Evolutionary conservation across 177 flowering plant genomes (phyloP), one percentile per base, ranked within the genome.

Genomic region (Vitis hybrid): DNA sequence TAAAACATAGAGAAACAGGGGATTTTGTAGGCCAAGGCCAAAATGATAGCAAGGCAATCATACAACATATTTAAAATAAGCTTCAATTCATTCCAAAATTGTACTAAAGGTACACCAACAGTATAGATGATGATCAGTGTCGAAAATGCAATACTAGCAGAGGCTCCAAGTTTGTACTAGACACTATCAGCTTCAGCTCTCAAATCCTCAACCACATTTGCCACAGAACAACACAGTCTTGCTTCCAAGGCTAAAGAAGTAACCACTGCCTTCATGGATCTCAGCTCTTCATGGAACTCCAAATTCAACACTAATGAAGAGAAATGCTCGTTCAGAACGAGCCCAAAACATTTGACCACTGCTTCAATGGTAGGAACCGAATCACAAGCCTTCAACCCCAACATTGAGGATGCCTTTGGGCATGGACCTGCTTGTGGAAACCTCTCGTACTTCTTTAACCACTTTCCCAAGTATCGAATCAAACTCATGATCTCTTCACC

Each of bases 361-460:
- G 77, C 71, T 64, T 85, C 92, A 63, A 93, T 81, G 3, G 77
- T 79, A 11, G 98, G 99, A 48, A 96, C 87, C 91, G 87, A 92
- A 41, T 85, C 83, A 76, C 92, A 89, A 56, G 79, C 84, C 57
- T 78, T 82, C 78, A 89, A 78, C 30, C 87, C 89, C 69, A 85
- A 62, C 51, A 30, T 24, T 5, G 76, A 70, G 4, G 80, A 76
- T 2, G 87, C 91, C 56, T 76, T 69, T 0, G 85, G 82, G 74
- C 93, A 90, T 0, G 89, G 85, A 41, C 48, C 76, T 2, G 85
- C 95, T 68, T 87, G 85, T 46, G 98, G 98, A 77, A 96, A 92
- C 81, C 79, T 92, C 75, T 90, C 86, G 66, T 85, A 96, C 76
- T 96, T 92, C 73, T 73, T 88, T 83, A 93, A 64, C 99, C 99